phyloP scores from a whole-genome alignment of 1,284 basidiomycete species.

The Bjerkandera adusta region DNA sequence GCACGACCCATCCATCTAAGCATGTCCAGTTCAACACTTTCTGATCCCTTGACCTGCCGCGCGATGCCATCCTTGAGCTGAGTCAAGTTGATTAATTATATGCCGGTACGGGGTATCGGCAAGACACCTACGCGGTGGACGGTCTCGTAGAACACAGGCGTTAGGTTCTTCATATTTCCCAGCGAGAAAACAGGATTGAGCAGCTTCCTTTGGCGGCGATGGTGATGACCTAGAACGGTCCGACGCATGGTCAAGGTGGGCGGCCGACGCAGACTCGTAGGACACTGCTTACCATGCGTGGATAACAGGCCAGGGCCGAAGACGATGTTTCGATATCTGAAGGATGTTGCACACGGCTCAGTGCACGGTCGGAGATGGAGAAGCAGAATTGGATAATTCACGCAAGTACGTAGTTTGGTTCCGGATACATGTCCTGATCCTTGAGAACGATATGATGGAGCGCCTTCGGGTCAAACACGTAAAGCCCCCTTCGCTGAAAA shows the following conservation, averaged over 20 bases:
- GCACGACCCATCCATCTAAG: conserved; percentile 24
- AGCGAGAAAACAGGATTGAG: conserved; percentile 17
- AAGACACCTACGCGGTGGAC: conserved; percentile 1
- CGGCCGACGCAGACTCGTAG: no score
- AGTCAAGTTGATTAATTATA: neutral
- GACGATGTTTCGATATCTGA: no score
- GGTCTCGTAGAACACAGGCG: conserved; percentile 8
- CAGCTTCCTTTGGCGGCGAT: conserved; percentile 10
- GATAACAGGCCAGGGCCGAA: neutral
- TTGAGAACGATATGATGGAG: conserved; percentile 40
- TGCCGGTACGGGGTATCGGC: neutral
- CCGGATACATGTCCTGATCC: conserved; percentile 33
- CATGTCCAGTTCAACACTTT: conserved; percentile 22
- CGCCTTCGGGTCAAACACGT: conserved; percentile 30
- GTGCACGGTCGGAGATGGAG: neutral
- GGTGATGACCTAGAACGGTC: neutral
- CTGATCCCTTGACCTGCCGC: conserved; percentile 3
- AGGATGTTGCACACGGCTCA: neutral
- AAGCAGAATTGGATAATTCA: conserved; percentile 12
- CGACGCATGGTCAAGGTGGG: neutral
- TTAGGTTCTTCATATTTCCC: conserved; percentile 14
- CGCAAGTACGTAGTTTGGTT: conserved; percentile 22
- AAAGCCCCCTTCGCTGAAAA: conserved; percentile 13
- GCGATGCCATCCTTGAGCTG: conserved; percentile 17
- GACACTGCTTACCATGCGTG: neutral